A percentile compares a stretch with the other conserved stretches of the same genome.
phyloP scores from a whole-genome alignment of 768 basidiomycete genomes.

The Boletus subcaerulescens region DNA sequence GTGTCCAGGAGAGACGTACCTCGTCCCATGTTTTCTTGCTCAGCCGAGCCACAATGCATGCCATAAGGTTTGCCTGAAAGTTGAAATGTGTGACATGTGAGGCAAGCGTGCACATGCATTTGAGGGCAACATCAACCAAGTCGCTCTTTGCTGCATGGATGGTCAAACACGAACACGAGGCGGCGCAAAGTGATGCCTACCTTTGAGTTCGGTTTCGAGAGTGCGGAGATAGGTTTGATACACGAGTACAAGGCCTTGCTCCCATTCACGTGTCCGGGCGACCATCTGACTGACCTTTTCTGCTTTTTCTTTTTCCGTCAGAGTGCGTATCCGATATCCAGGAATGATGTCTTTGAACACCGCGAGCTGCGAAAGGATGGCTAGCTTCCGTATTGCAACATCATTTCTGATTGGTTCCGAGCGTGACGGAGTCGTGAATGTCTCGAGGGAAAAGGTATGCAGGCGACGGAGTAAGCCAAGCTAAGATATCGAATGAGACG shows the following conservation, averaged over 20 bases:
- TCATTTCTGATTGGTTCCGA: slow-evolving; percentile 77
- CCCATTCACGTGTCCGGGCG: slow-evolving; percentile 85
- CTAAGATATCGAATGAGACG: slow-evolving; percentile 40
- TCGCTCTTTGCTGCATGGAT: slow-evolving; percentile 54
- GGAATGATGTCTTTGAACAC: slow-evolving; percentile 97
- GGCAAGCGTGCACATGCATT: slow-evolving; percentile 84
- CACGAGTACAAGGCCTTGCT: slow-evolving; percentile 84
- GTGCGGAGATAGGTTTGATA: slow-evolving; percentile 88
- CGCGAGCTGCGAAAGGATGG: slow-evolving; percentile 85
- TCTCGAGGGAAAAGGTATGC: slow-evolving; percentile 81
- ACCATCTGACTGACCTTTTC: slow-evolving; percentile 97
- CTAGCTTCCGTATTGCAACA: slow-evolving; percentile 76
- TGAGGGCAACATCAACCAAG: slow-evolving; percentile 66
- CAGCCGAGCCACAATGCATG: slow-evolving; percentile 74
- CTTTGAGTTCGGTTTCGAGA: slow-evolving; percentile 85
- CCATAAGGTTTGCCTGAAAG: slow-evolving; percentile 90
- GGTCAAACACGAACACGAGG: slow-evolving; percentile 20
- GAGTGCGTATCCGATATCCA: slow-evolving; percentile 88
- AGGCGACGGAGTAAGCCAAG: slow-evolving; percentile 85
- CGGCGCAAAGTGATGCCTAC: slow-evolving; percentile 30
- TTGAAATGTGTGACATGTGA: slow-evolving; percentile 93
- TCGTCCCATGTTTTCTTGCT: slow-evolving; percentile 88
- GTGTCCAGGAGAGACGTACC: slow-evolving; percentile 43
- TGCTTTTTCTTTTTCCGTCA: slow-evolving; percentile 87
- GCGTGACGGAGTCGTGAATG: slow-evolving; percentile 66